These are phyloP conservation scores for Zea mays DNA, from an alignment of 176 grass and related monocot species.

Conservation along the genomic window DNA sequence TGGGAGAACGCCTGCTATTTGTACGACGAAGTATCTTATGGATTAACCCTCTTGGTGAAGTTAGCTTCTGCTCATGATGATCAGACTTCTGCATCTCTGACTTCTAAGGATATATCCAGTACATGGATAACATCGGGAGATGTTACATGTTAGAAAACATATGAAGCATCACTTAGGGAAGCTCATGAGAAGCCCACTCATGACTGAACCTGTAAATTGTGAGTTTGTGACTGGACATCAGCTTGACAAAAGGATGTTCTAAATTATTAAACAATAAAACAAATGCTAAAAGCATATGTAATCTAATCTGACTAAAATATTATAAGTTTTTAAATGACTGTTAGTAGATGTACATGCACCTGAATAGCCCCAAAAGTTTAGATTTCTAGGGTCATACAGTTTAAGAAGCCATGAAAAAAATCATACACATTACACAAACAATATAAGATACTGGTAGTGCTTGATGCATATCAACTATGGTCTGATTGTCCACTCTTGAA, in stretches of 20 bases:
- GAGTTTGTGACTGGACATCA: constrained; percentile 33
- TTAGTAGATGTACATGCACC: neutral
- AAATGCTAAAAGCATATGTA: neutral
- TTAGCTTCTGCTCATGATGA: constrained; percentile 63
- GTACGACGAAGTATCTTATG: constrained; percentile 71
- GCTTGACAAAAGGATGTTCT: neutral
- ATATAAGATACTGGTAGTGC: constrained; percentile 10
- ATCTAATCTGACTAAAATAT: neutral
- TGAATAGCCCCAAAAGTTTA: neutral
- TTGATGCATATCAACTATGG: constrained; percentile 20
- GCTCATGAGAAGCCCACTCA: constrained; percentile 35
- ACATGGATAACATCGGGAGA: constrained; percentile 33
- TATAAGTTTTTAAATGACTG: neutral
- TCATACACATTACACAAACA: constrained; percentile 3
- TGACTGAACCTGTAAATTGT: constrained; percentile 37
- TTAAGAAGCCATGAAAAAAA: neutral
- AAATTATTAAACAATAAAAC: neutral
- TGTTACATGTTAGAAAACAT: constrained; percentile 41
- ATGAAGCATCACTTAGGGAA: constrained; percentile 26
- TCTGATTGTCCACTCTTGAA: neutral
- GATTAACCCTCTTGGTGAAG: constrained; percentile 68
- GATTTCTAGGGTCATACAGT: constrained; percentile 5
- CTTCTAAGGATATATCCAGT: constrained; percentile 41
- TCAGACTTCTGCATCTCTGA: constrained; percentile 79
- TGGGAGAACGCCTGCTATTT: constrained; percentile 65